Base-by-base conservation (phyloP, 177 flowering plant genomes). In the Vitis hybrid region DNA sequence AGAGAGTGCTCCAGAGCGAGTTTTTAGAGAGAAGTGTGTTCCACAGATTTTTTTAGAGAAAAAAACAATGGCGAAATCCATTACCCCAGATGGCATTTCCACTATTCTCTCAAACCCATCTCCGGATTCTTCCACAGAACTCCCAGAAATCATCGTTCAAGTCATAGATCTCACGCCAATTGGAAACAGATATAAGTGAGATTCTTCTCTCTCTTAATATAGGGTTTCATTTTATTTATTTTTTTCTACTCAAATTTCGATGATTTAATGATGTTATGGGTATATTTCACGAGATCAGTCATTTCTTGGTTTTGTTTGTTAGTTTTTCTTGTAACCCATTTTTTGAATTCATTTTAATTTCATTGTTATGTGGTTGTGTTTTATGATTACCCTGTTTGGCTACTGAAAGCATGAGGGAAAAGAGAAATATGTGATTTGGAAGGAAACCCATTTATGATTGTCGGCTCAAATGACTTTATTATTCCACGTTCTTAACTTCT, bases 111-210 rank as follows among this genome's bases (percentile, higher is more conserved):
- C 89, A 9, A 88, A 87, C 84, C 95, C 98, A 21, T 84, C 91
- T 13, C 94, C 91, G 0, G 95, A 91, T 76, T 80, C 93, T 0
- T 75, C 85, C 10, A 60, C 87, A 7, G 84, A 80, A 27, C 30
- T 83, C 20, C 88, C 97, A 0, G 90, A 87, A 17, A 65, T 91
- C 30, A 76, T 94, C 27, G 85, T 94, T 55, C 99, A 94, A 73
- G 89, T 93, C 20, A 65, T 91, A 58, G 96, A 93, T 80, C 92
- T 94, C 65, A 87, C 85, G 81, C 76, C 84, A 18, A 80, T 83
- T 18, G 99, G 99, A n/a, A 91, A 72, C 75, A 79, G 92, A 69
- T 92, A 77, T 84, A 90, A 81, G 97, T 92, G 32, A 68, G 88
- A 67, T 53, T 56, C 15, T 41, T 20, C 41, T 60, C 58, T 24